Percentiles rank a stretch among this genome's conserved stretches.
Evolutionary conservation across 805 yeast species (phyloP).

Genomic region (Ogataea methylovora): DNA sequence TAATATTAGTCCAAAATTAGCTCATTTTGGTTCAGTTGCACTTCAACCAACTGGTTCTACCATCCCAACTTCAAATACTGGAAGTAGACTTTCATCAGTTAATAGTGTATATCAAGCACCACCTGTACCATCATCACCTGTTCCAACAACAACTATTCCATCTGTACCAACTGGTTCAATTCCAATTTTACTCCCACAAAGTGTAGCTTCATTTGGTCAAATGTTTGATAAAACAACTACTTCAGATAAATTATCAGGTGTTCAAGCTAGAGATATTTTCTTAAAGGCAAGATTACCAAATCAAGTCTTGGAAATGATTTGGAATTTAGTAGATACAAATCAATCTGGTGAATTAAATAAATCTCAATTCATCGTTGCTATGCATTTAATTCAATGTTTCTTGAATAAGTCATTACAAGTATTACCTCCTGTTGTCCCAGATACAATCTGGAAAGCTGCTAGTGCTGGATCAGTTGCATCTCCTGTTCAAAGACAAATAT

Average conservation of each 20-base stretch:
- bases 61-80: conserved; percentile 11
- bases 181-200: conserved; percentile 49
- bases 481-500: conserved; percentile 7
- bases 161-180: conserved; percentile 18
- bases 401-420: conserved; percentile 54
- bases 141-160: conserved; percentile 11
- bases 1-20: conserved; percentile 50
- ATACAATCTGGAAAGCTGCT: conserved; percentile 26
- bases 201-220: conserved; percentile 56
- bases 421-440: conserved; percentile 24
- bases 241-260: conserved; percentile 48
- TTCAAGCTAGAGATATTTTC: conserved; percentile 78
- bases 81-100: conserved; percentile 28
- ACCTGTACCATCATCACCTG: conserved; percentile 19
- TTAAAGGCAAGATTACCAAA: conserved; percentile 83
- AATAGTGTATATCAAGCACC: conserved; percentile 25
- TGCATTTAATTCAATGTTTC: conserved; percentile 87
- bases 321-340: conserved; percentile 79
- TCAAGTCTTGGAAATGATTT: conserved; percentile 70
- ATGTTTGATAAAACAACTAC: conserved; percentile 67
- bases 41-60: conserved; percentile 31
- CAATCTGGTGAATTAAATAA: conserved; percentile 66
- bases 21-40: conserved; percentile 42
- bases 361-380: conserved; percentile 81
- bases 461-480: conserved; percentile 5